Evolutionary conservation across 140 eudicot genomes (phyloP).

Genomic region (Flaveria floridana): DNA sequence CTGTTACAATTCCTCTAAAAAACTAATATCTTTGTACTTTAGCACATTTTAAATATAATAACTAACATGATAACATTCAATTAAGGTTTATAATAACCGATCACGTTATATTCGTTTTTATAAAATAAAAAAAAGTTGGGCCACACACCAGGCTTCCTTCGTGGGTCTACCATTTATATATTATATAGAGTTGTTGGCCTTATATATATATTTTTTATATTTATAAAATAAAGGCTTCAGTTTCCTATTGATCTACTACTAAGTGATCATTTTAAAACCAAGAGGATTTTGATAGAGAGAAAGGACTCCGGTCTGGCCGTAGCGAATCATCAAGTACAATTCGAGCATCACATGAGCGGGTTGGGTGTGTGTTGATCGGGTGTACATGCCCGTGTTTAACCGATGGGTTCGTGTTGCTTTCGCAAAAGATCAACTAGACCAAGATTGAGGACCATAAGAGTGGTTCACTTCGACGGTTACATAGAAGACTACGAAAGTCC

Average conservation of each 20-base stretch:
- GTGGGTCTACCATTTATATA: background rate
- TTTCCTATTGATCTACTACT: background rate
- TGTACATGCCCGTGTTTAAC: background rate
- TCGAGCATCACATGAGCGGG: background rate
- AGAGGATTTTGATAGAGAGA: background rate
- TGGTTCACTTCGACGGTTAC: constrained; percentile 36
- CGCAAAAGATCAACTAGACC: constrained; percentile 15
- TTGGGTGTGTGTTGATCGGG: background rate
- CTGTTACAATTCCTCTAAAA: background rate
- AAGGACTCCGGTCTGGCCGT: background rate
- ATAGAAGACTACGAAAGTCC: constrained; percentile 32
- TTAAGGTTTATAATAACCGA: background rate
- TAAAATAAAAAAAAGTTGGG: background rate
- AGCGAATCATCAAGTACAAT: background rate
- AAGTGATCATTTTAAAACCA: constrained; percentile 18
- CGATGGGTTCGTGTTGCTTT: constrained; percentile 30
- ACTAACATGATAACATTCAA: background rate
- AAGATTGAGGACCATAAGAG: constrained; percentile 20
- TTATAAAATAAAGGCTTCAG: background rate
- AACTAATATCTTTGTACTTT: background rate
- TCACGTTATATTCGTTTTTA: background rate
- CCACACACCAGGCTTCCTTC: background rate
- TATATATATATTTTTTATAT: background rate
- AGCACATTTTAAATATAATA: background rate
- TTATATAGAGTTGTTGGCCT: constrained; percentile 8